A percentile compares a stretch with the other conserved stretches of the same genome.
Conservation (phyloP, 441 rosid genomes). For the Isatis lusitanica region DNA sequence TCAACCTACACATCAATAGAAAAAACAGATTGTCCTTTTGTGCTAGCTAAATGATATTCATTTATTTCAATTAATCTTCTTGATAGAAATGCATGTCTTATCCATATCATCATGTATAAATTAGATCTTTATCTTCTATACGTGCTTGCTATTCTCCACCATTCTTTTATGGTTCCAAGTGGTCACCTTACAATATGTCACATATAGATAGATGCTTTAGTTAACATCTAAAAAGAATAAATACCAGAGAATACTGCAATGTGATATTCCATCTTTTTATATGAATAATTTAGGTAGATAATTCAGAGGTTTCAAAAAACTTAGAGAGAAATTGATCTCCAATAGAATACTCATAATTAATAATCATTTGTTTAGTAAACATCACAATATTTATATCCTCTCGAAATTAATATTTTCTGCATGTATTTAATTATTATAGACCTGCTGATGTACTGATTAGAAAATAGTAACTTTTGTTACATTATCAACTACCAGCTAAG, state of each 20-base stretch:
- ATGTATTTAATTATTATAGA: background rate
- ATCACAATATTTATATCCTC: background rate
- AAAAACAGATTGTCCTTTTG: background rate
- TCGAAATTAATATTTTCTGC: background rate
- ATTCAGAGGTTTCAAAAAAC: background rate
- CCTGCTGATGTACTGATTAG: background rate
- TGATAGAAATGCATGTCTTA: constrained; percentile 18
- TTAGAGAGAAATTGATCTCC: background rate
- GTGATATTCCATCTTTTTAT: background rate
- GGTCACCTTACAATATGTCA: constrained; percentile 19
- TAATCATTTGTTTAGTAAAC: background rate
- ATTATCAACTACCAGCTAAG: background rate
- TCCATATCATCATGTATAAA: background rate
- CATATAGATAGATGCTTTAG: constrained; percentile 18
- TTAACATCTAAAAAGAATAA: constrained; percentile 8
- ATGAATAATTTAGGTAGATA: constrained; percentile 5
- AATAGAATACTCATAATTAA: background rate
- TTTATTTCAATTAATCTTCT: background rate
- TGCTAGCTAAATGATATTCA: background rate
- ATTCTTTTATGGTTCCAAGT: constrained; percentile 27
- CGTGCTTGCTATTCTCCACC: constrained; percentile 30
- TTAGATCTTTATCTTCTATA: constrained; percentile 25
- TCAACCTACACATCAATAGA: constrained; percentile 22
- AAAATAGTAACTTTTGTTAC: background rate
- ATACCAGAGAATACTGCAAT: constrained; percentile 14